phyloP scores from a whole-genome alignment of 2,329 filamentous ascomycete species.

The Hymenoscyphus salicellus region DNA sequence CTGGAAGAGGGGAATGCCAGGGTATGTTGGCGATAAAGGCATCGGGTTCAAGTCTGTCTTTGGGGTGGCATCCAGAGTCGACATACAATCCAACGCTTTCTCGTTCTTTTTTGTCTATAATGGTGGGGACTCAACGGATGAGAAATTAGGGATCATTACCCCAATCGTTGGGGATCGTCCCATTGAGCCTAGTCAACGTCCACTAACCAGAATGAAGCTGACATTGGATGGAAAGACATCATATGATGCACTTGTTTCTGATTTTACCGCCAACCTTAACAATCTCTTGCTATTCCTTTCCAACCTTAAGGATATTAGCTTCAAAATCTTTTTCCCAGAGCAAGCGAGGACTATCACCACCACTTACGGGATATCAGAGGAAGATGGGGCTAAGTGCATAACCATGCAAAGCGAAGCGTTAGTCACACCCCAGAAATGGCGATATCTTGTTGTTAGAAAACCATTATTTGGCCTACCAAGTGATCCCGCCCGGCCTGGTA shows the following conservation, averaged over 20 bases:
- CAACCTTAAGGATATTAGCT: conserved; percentile 9
- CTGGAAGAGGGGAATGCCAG: conserved; percentile 34
- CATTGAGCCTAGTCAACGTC: conserved; percentile 6
- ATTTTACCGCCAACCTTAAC: conserved; percentile 5
- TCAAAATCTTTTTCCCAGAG: conserved; percentile 7
- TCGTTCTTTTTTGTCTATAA: conserved; percentile 17
- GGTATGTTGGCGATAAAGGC: conserved; percentile 38
- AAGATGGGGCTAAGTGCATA: neutral
- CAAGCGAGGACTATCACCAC: conserved; percentile 4
- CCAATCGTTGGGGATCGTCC: conserved; percentile 14
- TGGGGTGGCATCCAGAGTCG: conserved; percentile 36
- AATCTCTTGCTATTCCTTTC: conserved; percentile 16
- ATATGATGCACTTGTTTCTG: conserved; percentile 5
- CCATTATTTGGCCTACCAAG: neutral
- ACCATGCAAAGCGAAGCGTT: neutral
- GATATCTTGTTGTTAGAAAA: neutral
- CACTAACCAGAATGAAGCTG: conserved; percentile 18
- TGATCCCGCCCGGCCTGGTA: conserved; percentile 7
- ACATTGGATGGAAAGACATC: conserved; percentile 2
- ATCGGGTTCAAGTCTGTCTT: conserved; percentile 41
- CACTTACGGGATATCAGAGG: neutral
- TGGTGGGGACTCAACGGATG: neutral
- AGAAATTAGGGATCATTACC: conserved; percentile 17
- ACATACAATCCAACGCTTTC: conserved; percentile 29
- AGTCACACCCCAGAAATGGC: neutral